Conservation (phyloP, 306 rosid species). For the Lathyrus aphaca region DNA sequence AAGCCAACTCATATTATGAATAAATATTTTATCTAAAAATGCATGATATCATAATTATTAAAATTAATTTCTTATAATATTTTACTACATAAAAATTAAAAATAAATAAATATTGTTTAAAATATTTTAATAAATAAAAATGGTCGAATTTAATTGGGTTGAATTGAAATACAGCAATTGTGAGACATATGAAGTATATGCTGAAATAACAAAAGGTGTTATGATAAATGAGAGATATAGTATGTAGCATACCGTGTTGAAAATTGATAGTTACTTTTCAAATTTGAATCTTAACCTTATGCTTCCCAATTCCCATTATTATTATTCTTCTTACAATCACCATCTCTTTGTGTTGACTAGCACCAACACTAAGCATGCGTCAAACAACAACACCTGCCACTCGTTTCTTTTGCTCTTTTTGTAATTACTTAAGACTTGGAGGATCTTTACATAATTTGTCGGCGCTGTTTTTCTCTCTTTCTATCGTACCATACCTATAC, state of each 20-base stretch:
- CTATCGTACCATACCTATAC: not conserved
- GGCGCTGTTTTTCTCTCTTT: conserved; percentile 26
- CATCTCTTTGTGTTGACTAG: conserved; percentile 12
- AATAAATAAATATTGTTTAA: too few species aligned
- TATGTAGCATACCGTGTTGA: conserved; percentile 10
- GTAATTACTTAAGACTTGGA: conserved; percentile 29
- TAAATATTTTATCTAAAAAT: too few species aligned
- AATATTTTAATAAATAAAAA: too few species aligned
- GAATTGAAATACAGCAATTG: too few species aligned
- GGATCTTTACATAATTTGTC: conserved; percentile 42
- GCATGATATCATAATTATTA: too few species aligned
- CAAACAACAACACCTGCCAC: conserved; percentile 22
- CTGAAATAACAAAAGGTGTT: not conserved
- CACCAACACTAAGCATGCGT: conserved; percentile 16
- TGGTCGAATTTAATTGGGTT: too few species aligned
- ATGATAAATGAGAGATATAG: not conserved
- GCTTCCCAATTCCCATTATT: conserved; percentile 31
- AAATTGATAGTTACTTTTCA: not conserved
- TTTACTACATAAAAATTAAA: too few species aligned
- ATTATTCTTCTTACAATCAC: not conserved
- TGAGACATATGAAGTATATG: not conserved
- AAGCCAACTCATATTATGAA: too few species aligned
- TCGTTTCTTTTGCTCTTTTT: not conserved
- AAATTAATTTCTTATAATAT: too few species aligned
- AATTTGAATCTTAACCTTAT: not conserved